Conservation (phyloP, 441 rosid genomes). For the Croton setiger region DNA sequence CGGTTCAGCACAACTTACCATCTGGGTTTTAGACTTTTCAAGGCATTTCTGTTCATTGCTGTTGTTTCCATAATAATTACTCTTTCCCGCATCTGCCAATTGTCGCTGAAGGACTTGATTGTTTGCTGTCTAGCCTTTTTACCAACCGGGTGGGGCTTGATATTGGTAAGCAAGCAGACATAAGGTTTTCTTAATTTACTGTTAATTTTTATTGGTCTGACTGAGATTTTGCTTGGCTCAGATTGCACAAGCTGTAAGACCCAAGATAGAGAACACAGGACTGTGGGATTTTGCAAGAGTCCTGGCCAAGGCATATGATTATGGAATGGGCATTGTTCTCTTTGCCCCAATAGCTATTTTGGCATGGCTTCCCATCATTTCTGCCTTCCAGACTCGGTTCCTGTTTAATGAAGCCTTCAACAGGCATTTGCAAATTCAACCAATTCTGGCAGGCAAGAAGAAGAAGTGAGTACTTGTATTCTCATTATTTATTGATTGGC, state of each 20-base stretch:
- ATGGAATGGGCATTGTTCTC: slow-evolving; percentile 87
- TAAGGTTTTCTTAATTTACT: neutral
- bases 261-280: slow-evolving; percentile 62
- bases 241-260: slow-evolving; percentile 93
- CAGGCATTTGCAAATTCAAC: slow-evolving; percentile 77
- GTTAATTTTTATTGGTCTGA: neutral
- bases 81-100: slow-evolving; percentile 66
- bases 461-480: slow-evolving; percentile 17
- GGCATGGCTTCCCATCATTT: slow-evolving; percentile 92
- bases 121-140: slow-evolving; percentile 87
- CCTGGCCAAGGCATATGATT: slow-evolving; percentile 83
- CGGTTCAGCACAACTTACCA: slow-evolving; percentile 76
- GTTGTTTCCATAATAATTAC: slow-evolving; percentile 56
- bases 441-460: slow-evolving; percentile 87
- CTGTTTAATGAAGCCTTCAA: slow-evolving; percentile 92
- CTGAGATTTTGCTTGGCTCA: slow-evolving; percentile 27
- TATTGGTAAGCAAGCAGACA: slow-evolving; percentile 52
- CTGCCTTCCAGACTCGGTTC: slow-evolving; percentile 89
- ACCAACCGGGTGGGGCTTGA: slow-evolving; percentile 98
- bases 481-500: neutral
- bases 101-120: slow-evolving; percentile 69
- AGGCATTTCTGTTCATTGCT: slow-evolving; percentile 83
- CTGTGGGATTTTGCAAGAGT: slow-evolving; percentile 75
- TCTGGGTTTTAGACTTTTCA: slow-evolving; percentile 70
- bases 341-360: slow-evolving; percentile 81